Conservation (phyloP, 116 monocot species). For the Papilionanthe hybrid region DNA sequence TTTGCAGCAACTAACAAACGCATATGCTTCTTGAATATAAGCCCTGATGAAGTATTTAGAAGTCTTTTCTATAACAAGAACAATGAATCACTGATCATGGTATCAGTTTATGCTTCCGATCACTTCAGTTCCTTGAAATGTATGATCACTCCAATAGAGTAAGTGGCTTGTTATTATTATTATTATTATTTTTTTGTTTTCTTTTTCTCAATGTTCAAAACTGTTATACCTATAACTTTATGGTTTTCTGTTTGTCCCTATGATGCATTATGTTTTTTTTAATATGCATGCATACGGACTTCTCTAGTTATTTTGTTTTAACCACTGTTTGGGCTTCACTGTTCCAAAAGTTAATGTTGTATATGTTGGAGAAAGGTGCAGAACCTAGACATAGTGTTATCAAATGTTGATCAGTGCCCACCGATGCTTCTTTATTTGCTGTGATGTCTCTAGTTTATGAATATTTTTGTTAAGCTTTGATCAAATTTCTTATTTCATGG, state of each 20-base stretch:
- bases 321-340: background rate
- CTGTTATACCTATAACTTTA: no score
- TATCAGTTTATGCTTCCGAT: conserved; percentile 95
- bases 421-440: no score
- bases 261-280: no score
- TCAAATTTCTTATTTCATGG: background rate
- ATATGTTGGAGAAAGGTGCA: no score
- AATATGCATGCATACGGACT: no score
- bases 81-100: conserved; percentile 97
- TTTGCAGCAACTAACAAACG: conserved; percentile 74
- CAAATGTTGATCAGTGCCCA: no score
- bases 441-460: background rate
- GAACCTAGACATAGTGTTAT: no score
- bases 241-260: no score
- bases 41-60: conserved; percentile 95
- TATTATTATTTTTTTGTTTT: no score
- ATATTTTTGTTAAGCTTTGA: background rate
- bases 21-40: conserved; percentile 91
- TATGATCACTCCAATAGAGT: conserved; percentile 91
- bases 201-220: no score
- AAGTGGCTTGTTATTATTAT: no score
- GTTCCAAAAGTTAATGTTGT: background rate
- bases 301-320: no score
- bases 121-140: conserved; percentile 90
- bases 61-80: conserved; percentile 99